Conservation (phyloP, 345 rosid genomes). For the Jatropha curcas region DNA sequence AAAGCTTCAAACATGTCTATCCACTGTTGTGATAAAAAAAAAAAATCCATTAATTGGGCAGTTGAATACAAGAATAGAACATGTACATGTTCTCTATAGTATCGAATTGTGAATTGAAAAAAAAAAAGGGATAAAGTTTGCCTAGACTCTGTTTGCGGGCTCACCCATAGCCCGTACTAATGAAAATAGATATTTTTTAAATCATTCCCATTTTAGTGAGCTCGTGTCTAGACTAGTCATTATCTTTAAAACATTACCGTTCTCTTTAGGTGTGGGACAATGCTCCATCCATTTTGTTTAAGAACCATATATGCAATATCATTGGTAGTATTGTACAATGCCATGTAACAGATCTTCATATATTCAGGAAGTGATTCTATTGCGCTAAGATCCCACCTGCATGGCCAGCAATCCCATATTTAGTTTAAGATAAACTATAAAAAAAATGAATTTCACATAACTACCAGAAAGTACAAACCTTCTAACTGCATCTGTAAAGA, state of each 20-base stretch:
- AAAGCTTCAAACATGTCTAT: slow-evolving; percentile 26
- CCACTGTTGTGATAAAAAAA: slow-evolving; percentile 30
- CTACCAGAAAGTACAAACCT: slow-evolving; percentile 20
- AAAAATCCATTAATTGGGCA: background rate
- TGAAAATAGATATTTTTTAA: too few species aligned
- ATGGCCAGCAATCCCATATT: background rate
- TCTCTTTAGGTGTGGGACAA: slow-evolving; percentile 23
- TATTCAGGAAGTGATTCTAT: slow-evolving; percentile 33
- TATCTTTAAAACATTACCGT: slow-evolving; percentile 14
- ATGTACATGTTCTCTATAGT: too few species aligned
- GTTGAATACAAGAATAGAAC: background rate
- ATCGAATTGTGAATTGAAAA: too few species aligned
- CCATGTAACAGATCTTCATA: slow-evolving; percentile 38
- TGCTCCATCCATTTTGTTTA: slow-evolving; percentile 28
- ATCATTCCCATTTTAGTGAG: too few species aligned
- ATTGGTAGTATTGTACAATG: slow-evolving; percentile 33
- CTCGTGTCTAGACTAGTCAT: too few species aligned
- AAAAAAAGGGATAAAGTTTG: too few species aligned
- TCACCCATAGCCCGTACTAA: too few species aligned
- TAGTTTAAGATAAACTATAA: background rate
- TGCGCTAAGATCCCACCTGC: slow-evolving; percentile 32
- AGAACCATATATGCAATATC: slow-evolving; percentile 27
- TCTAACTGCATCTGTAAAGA: slow-evolving; percentile 26
- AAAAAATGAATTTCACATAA: background rate
- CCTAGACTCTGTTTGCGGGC: too few species aligned